Evolutionary conservation across 371 early-diverging fungal genomes (phyloP).

Genomic region (Mucor indicus): DNA sequence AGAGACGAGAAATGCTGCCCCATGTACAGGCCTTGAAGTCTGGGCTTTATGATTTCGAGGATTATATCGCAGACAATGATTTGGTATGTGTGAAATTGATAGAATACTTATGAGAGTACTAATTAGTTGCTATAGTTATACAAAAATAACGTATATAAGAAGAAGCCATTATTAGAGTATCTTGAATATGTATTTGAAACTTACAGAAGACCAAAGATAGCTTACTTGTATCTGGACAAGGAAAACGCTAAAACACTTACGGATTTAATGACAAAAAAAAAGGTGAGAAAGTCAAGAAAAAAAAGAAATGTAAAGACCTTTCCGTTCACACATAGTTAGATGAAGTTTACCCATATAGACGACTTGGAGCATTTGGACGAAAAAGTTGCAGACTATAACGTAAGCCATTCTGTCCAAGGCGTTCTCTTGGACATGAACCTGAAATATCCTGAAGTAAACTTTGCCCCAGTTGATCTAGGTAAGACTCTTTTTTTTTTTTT

Average conservation of each 20-base stretch:
- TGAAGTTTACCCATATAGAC: not conserved
- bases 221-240: slow-evolving; percentile 65
- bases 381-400: slow-evolving; percentile 2
- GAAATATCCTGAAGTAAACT: not conserved
- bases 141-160: slow-evolving; percentile 30
- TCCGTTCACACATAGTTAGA: not conserved
- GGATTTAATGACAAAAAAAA: slow-evolving; percentile 16
- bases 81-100: not conserved
- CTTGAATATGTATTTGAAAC: slow-evolving; percentile 38
- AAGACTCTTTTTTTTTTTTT: too few relatives aligned
- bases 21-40: not conserved
- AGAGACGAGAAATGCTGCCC: not conserved
- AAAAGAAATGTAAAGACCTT: not conserved
- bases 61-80: slow-evolving; percentile 1
- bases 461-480: slow-evolving; percentile 11
- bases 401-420: slow-evolving; percentile 1
- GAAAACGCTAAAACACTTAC: slow-evolving; percentile 41
- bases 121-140: slow-evolving; percentile 2
- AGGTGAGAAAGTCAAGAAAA: slow-evolving; percentile 11
- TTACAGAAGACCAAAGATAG: slow-evolving; percentile 43
- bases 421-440: slow-evolving; percentile 12
- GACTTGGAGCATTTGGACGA: not conserved
- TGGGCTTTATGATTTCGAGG: not conserved
- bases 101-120: too few relatives aligned
- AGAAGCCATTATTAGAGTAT: slow-evolving; percentile 46